Base-by-base conservation (phyloP, 495 filamentous ascomycete species). In the Elaphomyces granulatus region DNA sequence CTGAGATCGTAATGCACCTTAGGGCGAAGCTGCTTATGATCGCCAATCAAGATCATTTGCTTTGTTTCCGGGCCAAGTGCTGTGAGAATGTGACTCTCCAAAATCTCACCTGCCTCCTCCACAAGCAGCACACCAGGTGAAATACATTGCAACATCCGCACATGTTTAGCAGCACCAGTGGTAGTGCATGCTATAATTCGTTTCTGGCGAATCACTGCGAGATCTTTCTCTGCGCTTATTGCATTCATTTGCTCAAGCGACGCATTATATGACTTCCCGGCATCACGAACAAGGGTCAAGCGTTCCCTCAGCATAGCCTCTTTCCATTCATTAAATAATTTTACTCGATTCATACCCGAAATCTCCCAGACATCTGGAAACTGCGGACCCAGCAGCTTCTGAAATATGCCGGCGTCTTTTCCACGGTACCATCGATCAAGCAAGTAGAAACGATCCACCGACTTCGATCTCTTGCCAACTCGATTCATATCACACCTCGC, bases 51-150 rank as follows among this genome's bases (percentile, higher is more conserved):
- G 7, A 84, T 63, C 2, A 83, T 47, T 20, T 87, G 79, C 45
- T 83, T 71, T 8, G 77, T 78, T 0, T 66, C 53, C 0, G 71
- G 54, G 0, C 59, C 52, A 17, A 90, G 47, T 0, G 80, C 72
- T 0, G 80, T 77, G 0, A 87, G 52, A 28, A 86, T 62, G 47
- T 87, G 77, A 16, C 64, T 70, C 48, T 90, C 83, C 1, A 87
- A 54, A 18, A 87, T 81, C 46, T 90, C 83, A 4, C 83, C 82
- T 2, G 82, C 82, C 47, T 90, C 83, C 50, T 90, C 83, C 0
- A 85, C 70, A 0, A 88, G 47, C 0, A 61, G 38, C 14, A 59
- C 48, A 1, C 71, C 70, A 0, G 74, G 72, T 0, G 40, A 41
- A 3, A 70, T 67, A 3, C 55, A 54, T 33, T 62, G 61, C 4